These are phyloP conservation scores for Nitzschia inconspicua DNA, from an alignment of 108 stramenopile genomes.

Conservation along the genomic window DNA sequence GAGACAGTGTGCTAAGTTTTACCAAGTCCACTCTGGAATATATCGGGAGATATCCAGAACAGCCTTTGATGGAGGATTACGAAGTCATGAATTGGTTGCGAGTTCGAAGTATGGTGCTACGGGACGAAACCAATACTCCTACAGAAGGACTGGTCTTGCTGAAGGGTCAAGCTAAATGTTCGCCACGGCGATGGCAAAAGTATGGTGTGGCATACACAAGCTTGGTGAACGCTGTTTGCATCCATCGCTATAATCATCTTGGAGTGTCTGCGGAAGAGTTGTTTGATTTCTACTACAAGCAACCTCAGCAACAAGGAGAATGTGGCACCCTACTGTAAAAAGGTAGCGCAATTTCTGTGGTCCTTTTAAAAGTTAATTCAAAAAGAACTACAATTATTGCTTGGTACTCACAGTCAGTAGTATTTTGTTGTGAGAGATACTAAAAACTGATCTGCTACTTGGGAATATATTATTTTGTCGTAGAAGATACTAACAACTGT, in stretches of 20 bases:
- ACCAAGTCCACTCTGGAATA: slow-evolving; percentile 60
- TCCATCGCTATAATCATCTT: slow-evolving; percentile 50
- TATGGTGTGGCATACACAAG: slow-evolving; percentile 71
- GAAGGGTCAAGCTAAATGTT: slow-evolving; percentile 51
- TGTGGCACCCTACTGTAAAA: too few relatives aligned
- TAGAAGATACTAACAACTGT: too few relatives aligned
- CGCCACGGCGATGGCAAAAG: slow-evolving; percentile 83
- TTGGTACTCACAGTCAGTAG: too few relatives aligned
- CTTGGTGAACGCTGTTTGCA: slow-evolving; percentile 57
- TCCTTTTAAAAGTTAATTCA: too few relatives aligned
- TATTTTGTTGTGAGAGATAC: too few relatives aligned
- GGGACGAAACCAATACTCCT: neutral
- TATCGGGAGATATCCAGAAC: slow-evolving; percentile 82
- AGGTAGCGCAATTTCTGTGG: too few relatives aligned
- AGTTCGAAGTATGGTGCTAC: slow-evolving; percentile 32
- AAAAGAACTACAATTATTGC: too few relatives aligned
- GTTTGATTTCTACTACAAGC: slow-evolving; percentile 9
- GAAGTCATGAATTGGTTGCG: slow-evolving; percentile 71
- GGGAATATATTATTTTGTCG: too few relatives aligned
- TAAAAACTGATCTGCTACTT: too few relatives aligned
- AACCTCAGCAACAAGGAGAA: neutral
- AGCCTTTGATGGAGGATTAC: slow-evolving; percentile 89
- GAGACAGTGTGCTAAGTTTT: slow-evolving; percentile 78
- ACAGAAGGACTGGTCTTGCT: slow-evolving; percentile 46
- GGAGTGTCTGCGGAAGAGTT: neutral